Percentiles rank a stretch among this genome's conserved stretches.
Evolutionary conservation across 73 alveolate species (phyloP).

Genomic region (Tetrahymena malaccensis): DNA sequence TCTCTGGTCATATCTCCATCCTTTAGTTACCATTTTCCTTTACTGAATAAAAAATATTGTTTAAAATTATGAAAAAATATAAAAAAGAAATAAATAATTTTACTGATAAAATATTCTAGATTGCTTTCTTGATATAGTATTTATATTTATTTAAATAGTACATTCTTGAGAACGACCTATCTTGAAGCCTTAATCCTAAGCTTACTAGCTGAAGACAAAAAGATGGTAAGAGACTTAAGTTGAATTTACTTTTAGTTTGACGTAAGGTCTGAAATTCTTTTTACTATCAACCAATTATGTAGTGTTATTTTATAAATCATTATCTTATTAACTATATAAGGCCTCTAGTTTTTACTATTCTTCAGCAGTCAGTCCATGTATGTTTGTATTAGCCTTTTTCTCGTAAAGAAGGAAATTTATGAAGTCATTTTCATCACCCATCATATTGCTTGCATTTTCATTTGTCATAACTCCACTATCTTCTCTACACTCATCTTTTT

Average conservation of each 20-base stretch:
- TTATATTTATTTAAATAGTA: not conserved
- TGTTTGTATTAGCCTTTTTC: not conserved
- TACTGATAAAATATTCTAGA: not conserved
- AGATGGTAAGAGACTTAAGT: not conserved
- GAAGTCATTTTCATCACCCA: not conserved
- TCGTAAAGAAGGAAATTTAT: not conserved
- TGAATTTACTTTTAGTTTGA: not conserved
- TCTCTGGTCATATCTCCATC: conserved; percentile 22
- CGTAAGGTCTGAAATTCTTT: not conserved
- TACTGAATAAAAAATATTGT: not conserved
- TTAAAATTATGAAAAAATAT: not conserved
- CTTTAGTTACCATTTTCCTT: conserved; percentile 2
- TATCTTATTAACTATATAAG: not conserved
- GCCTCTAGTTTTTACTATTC: not conserved
- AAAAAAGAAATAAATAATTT: not conserved
- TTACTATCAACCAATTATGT: not conserved
- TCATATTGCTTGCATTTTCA: not conserved
- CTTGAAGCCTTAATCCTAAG: not conserved
- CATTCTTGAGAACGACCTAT: not conserved
- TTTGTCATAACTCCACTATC: not conserved
- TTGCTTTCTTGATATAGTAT: conserved; percentile 27
- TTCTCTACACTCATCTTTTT: not conserved
- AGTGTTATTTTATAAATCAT: not conserved
- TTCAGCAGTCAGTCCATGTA: not conserved
- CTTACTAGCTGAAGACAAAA: not conserved